Base-by-base conservation (phyloP, 257 asterid species). In the Mentha longifolia region DNA sequence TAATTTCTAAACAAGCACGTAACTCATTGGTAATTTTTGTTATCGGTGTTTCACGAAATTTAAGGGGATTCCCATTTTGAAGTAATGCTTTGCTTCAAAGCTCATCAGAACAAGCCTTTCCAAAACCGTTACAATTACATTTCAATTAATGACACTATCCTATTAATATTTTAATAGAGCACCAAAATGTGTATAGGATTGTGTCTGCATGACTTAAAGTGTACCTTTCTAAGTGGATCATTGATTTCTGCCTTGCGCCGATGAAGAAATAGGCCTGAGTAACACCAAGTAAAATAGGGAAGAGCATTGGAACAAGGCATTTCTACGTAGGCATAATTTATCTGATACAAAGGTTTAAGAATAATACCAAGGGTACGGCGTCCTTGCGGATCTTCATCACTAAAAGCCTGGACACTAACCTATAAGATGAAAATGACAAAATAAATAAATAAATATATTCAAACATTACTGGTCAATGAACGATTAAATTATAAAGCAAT, bases 331-430 rank as follows among this genome's bases (percentile, higher is more conserved):
- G 49, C 42, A 80, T 25, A 57, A 15, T 55, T 45, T 61, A 71
- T 39, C 37, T 2, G 15, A 56, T 22, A 30, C 31, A 55, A 68
- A 51, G 31, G 55, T 42, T 73, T 42, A 33, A 33, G 64, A 63
- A 76, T 70, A 25, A 61, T 86, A 94, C 99, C 99, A 73, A 94
- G 98, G 2, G 99, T 94, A 19, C 97, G 93, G 42, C 98, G 92
- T 65, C 99, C 99, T 86, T 91, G 98, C 63, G 92, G 97, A 65
- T 94, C 97, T 85, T 94, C 99, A 76, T 94, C 94, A 58, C 90
- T 88, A 76, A 94, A 94, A 70, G 99, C 98, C 92, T 94, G 99
- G 71, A 94, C 86, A 62, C 95, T 94, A 72, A 94, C 88, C 99
- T 94, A 73, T 61, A 68, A 72, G 62, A 82, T 70, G 78, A 74